Conservation (phyloP, 169 alveolate genomes). For the Plasmodium sp. region DNA sequence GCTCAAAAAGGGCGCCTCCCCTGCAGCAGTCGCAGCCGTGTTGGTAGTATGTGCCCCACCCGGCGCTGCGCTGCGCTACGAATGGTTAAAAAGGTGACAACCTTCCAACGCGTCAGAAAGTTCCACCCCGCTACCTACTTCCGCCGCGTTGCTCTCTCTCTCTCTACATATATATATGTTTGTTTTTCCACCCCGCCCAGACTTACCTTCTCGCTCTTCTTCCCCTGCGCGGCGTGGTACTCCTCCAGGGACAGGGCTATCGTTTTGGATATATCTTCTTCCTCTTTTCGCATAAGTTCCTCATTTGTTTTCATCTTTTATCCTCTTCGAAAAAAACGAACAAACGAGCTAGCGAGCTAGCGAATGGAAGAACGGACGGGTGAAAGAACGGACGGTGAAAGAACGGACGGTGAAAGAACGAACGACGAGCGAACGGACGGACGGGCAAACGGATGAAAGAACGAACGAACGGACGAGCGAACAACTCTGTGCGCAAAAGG, state of each 20-base stretch:
- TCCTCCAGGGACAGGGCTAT: conserved; percentile 65
- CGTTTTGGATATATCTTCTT: conserved; percentile 67
- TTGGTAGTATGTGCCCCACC: neutral
- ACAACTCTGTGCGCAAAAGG: neutral
- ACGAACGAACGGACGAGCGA: neutral
- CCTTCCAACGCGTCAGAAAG: neutral
- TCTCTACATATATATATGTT: neutral
- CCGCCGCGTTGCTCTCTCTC: neutral
- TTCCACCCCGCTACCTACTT: neutral
- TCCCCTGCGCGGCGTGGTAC: conserved; percentile 39
- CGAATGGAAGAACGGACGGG: neutral
- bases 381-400: neutral
- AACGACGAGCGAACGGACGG: neutral
- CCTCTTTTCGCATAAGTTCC: conserved; percentile 69
- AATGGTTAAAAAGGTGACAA: neutral
- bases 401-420: neutral
- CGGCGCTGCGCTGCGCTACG: neutral
- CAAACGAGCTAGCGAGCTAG: neutral
- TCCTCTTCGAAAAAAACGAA: neutral
- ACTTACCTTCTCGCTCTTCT: conserved; percentile 19
- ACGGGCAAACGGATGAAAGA: neutral
- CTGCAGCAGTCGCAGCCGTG: neutral
- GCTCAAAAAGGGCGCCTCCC: neutral
- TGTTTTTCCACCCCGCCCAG: neutral
- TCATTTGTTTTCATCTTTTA: conserved; percentile 70